Conservation (phyloP, 208 protist genomes). For the Trypanosoma platydactyli region DNA sequence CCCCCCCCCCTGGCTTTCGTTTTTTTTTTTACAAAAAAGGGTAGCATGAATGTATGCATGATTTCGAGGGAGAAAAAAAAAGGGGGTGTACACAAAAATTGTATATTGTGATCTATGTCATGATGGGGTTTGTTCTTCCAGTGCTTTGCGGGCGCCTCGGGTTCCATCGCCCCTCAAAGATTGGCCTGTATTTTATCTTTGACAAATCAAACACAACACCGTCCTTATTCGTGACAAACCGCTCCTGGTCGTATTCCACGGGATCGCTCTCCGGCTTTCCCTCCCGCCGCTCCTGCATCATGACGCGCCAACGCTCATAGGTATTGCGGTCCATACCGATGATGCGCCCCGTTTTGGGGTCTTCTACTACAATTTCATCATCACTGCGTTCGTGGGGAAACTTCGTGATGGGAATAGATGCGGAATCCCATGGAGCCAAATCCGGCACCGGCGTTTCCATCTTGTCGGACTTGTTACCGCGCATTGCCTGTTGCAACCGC, state of each 20-base stretch:
- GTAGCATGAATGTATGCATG: too few relatives aligned
- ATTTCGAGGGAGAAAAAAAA: too few relatives aligned
- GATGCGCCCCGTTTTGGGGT: conserved; percentile 86
- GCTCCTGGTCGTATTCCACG: conserved; percentile 89
- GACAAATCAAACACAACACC: conserved; percentile 85
- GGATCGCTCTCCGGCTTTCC: conserved; percentile 74
- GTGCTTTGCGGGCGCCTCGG: conserved; percentile 78
- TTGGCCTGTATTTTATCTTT: conserved; percentile 87
- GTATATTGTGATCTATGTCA: conserved; percentile 32
- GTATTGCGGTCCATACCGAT: conserved; percentile 87
- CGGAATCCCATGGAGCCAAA: conserved; percentile 80
- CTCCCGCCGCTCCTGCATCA: conserved; percentile 79
- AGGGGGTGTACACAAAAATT: too few relatives aligned
- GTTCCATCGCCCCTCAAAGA: conserved; percentile 87
- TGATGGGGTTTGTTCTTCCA: conserved; percentile 84
- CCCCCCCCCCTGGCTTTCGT: too few relatives aligned
- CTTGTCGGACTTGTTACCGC: conserved; percentile 33
- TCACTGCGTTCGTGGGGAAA: conserved; percentile 87
- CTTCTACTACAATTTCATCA: conserved; percentile 83
- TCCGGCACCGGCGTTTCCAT: conserved; percentile 56
- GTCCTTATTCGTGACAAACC: conserved; percentile 87
- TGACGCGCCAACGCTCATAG: conserved; percentile 79
- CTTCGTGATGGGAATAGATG: conserved; percentile 81
- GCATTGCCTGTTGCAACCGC: conserved; percentile 41
- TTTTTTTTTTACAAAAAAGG: too few relatives aligned